phyloP scores from a whole-genome alignment of 805 yeast species.

The Candida koratica region DNA sequence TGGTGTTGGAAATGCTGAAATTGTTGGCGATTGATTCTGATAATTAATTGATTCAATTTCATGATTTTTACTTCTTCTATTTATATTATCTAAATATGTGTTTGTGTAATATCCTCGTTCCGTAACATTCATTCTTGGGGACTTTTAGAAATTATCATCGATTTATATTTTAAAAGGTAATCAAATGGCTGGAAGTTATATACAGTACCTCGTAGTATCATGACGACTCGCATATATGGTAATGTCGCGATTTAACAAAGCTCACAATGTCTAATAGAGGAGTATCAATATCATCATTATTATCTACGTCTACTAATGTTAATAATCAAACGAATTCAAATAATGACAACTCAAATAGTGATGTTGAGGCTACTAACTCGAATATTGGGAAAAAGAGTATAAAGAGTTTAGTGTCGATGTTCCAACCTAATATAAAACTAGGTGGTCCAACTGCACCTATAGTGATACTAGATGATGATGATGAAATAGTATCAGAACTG shows the following conservation, averaged over 20 bases:
- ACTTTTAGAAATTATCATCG: too few relatives aligned
- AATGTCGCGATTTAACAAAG: too few relatives aligned
- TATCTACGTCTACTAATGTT: constrained; percentile 11
- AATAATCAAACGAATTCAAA: neutral
- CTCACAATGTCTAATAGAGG: constrained; percentile 23
- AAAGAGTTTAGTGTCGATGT: constrained; percentile 25
- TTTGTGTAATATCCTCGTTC: constrained; percentile 39
- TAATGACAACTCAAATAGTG: neutral
- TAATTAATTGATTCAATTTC: neutral
- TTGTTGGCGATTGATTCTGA: neutral
- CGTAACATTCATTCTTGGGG: constrained; percentile 34
- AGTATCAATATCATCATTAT: constrained; percentile 33
- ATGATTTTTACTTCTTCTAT: constrained; percentile 1
- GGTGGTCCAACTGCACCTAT: constrained; percentile 11
- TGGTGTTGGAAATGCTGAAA: constrained; percentile 4
- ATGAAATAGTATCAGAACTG: too few relatives aligned
- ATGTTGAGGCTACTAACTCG: neutral
- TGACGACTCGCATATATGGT: neutral
- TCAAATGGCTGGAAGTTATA: constrained; percentile 7
- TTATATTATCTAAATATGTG: constrained; percentile 28
- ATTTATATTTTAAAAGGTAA: constrained; percentile 5
- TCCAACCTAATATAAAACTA: constrained; percentile 26
- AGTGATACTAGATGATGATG: constrained; percentile 10
- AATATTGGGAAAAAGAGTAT: constrained; percentile 5
- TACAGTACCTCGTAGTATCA: too few relatives aligned